A percentile compares a stretch with the other conserved stretches of the same genome.
phyloP scores from a whole-genome alignment of 371 early-diverging fungal species.

The Capillidium rhysosporum region DNA sequence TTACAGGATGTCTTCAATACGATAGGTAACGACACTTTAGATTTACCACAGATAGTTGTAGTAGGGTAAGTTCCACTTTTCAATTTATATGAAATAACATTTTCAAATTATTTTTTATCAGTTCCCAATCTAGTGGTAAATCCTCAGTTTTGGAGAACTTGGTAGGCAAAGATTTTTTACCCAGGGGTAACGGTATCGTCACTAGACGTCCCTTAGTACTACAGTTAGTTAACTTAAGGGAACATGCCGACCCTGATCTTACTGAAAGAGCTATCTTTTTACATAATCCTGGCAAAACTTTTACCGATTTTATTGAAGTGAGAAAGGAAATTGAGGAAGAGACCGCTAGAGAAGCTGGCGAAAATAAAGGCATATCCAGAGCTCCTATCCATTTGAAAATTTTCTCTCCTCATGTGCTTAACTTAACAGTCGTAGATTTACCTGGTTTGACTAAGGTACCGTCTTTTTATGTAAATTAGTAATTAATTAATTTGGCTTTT shows the following conservation, averaged over 20 bases:
- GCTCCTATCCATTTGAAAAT: constrained; percentile 90
- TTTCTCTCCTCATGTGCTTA: constrained; percentile 88
- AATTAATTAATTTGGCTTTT: background rate
- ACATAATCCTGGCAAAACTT: constrained; percentile 84
- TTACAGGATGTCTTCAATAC: constrained; percentile 66
- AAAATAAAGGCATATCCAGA: constrained; percentile 68
- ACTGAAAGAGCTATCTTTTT: constrained; percentile 96
- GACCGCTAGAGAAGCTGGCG: constrained; percentile 84
- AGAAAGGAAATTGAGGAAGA: constrained; percentile 83
- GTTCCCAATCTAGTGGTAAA: constrained; percentile 92
- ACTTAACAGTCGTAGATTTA: constrained; percentile 94
- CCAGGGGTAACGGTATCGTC: constrained; percentile 90
- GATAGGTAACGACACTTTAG: constrained; percentile 92
- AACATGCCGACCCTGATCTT: constrained; percentile 28
- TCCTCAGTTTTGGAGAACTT: constrained; percentile 98
- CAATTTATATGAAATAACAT: background rate
- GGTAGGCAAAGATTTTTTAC: constrained; percentile 96
- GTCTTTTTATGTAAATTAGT: background rate
- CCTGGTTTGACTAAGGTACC: constrained; percentile 89
- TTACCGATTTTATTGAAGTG: constrained; percentile 81
- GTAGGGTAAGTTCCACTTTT: constrained; percentile 54
- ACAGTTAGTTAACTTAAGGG: constrained; percentile 51
- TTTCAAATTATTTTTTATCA: background rate
- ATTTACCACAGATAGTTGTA: constrained; percentile 97
- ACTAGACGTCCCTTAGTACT: constrained; percentile 87